A percentile compares a stretch with the other conserved stretches of the same genome.
These are phyloP conservation scores for Eucalyptus erythrocorys DNA, from an alignment of 345 rosid genomes.

Conservation along the genomic window DNA sequence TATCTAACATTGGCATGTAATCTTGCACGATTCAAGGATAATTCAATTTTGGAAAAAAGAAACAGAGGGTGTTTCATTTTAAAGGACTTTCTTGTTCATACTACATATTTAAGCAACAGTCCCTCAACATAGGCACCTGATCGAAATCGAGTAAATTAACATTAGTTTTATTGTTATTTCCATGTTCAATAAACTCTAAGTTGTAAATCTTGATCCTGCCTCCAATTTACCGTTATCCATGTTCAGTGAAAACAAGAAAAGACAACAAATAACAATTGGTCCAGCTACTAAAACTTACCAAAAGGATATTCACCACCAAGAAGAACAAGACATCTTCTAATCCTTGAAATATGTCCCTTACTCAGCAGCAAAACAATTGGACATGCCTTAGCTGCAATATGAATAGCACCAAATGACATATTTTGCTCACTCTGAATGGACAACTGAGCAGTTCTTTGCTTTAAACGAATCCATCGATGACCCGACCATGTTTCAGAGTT, in stretches of 20 bases:
- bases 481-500: too few relatives aligned
- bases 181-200: neutral
- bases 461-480: too few relatives aligned
- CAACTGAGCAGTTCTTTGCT: neutral
- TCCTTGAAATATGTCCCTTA: neutral
- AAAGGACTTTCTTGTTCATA: too few relatives aligned
- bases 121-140: too few relatives aligned
- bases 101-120: too few relatives aligned
- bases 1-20: neutral
- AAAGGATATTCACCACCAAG: neutral
- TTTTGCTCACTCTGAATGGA: neutral
- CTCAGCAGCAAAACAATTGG: neutral
- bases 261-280: neutral
- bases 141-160: neutral
- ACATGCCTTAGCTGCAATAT: neutral
- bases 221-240: neutral
- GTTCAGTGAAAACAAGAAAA: too few relatives aligned
- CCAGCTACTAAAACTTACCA: neutral
- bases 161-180: neutral
- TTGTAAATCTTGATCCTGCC: neutral
- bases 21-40: neutral
- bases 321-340: neutral
- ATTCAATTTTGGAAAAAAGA: neutral
- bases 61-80: too few relatives aligned
- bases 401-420: neutral